phyloP scores from a whole-genome alignment of 2,329 filamentous ascomycete genomes.

The Cladosporium sp. region DNA sequence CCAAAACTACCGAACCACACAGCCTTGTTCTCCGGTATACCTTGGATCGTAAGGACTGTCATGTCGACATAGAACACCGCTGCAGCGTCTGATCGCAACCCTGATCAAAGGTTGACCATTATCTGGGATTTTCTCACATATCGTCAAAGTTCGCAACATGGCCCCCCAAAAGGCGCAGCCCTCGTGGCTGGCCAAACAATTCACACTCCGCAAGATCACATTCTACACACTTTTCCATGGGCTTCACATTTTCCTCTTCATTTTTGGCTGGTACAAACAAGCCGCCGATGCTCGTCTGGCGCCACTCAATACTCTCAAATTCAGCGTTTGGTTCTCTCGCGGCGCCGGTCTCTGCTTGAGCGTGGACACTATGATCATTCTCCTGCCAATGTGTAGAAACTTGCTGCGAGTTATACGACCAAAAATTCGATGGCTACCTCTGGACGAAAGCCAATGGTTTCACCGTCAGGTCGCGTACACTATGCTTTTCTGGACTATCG shows the following conservation, averaged over 20 bases:
- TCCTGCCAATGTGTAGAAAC: slow-evolving; percentile 93
- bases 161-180: slow-evolving; percentile 1
- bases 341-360: slow-evolving; percentile 84
- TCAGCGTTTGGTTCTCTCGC: slow-evolving; percentile 93
- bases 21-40: too few relatives aligned
- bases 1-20: too few relatives aligned
- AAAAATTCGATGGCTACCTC: slow-evolving; percentile 79
- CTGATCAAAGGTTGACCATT: too few relatives aligned
- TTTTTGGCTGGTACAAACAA: slow-evolving; percentile 58
- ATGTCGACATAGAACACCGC: too few relatives aligned
- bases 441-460: slow-evolving; percentile 98
- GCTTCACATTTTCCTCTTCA: slow-evolving; percentile 34
- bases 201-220: slow-evolving; percentile 31
- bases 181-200: slow-evolving; percentile 32
- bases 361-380: slow-evolving; percentile 79
- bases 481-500: slow-evolving; percentile 73
- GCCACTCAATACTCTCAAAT: slow-evolving; percentile 74
- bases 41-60: too few relatives aligned
- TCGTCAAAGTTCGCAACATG: neutral
- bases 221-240: slow-evolving; percentile 37
- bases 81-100: too few relatives aligned
- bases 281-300: slow-evolving; percentile 62
- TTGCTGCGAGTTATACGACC: slow-evolving; percentile 80
- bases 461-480: slow-evolving; percentile 92
- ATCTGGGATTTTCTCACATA: neutral